Percentiles rank a stretch among this genome's conserved stretches.
Conservation (phyloP, 2,329 filamentous ascomycete species). For the Dothiorella sarmentorum region DNA sequence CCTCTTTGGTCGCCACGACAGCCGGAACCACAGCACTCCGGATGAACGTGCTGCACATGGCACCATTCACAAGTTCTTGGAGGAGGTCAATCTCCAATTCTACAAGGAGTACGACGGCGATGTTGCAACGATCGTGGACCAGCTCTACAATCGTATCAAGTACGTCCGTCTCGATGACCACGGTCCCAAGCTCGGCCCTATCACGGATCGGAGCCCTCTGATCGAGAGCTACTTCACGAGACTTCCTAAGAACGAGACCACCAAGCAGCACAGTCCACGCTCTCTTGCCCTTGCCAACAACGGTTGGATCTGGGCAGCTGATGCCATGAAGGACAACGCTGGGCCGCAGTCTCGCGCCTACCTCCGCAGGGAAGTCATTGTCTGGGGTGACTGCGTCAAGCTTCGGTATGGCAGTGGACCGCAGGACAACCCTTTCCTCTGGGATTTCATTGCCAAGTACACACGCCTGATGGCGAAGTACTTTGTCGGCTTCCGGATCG, state of each 20-base stretch:
- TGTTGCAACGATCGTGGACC: conserved; percentile 76
- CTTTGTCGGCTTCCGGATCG: conserved; percentile 92
- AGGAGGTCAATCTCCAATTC: conserved; percentile 81
- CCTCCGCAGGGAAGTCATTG: conserved; percentile 90
- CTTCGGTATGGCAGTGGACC: conserved; percentile 79
- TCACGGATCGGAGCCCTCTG: conserved; percentile 72
- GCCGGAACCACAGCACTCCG: conserved; percentile 46
- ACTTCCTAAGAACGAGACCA: conserved; percentile 73
- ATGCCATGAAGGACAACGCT: conserved; percentile 90
- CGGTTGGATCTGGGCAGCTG: conserved; percentile 98
- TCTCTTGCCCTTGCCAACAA: conserved; percentile 88
- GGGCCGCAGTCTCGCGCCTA: conserved; percentile 89
- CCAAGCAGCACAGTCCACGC: conserved; percentile 69
- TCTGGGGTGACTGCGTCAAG: conserved; percentile 98
- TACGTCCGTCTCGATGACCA: conserved; percentile 91
- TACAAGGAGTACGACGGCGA: conserved; percentile 92
- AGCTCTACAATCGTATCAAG: conserved; percentile 91
- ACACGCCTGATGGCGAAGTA: conserved; percentile 89
- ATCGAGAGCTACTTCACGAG: conserved; percentile 96
- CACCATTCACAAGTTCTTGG: conserved; percentile 61
- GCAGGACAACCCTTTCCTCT: conserved; percentile 86
- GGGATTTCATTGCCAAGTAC: conserved; percentile 94
- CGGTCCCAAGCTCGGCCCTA: conserved; percentile 79
- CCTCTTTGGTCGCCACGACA: conserved; percentile 67
- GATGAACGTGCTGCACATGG: conserved; percentile 51